Conservation (phyloP, 768 basidiomycete genomes). For the Tulasnella calospora region DNA sequence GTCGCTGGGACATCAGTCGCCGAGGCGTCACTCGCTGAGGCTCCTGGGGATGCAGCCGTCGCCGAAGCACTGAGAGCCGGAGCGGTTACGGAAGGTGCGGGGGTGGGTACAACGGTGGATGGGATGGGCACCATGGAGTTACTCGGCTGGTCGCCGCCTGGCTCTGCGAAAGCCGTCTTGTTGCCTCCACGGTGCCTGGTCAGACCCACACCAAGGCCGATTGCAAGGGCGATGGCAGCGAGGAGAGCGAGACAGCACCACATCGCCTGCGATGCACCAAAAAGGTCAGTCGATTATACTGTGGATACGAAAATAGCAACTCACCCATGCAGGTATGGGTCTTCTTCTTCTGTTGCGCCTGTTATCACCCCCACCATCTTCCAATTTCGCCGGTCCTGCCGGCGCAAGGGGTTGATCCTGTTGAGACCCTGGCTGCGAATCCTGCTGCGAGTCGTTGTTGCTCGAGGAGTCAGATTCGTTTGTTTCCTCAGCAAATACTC, state of each 20-base stretch:
- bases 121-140: background rate
- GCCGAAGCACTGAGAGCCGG: background rate
- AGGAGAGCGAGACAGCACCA: background rate
- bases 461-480: background rate
- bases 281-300: background rate
- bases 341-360: background rate
- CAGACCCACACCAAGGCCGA: background rate
- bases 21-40: background rate
- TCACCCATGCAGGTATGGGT: background rate
- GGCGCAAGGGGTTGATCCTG: background rate
- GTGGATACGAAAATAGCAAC: background rate
- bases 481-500: background rate
- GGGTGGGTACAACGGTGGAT: background rate
- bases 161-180: background rate
- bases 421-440: too few relatives aligned
- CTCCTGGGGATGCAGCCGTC: background rate
- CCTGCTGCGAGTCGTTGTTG: background rate
- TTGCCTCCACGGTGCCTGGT: background rate
- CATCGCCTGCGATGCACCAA: background rate
- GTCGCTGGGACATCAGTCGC: background rate
- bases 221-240: background rate
- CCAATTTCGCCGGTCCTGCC: background rate
- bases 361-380: too few relatives aligned
- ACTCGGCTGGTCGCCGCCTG: background rate
- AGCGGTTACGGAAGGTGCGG: background rate